Percentiles rank a stretch among this genome's conserved stretches.
Conservation (phyloP, 164 flowering plant species). For the Akebia trifoliata region DNA sequence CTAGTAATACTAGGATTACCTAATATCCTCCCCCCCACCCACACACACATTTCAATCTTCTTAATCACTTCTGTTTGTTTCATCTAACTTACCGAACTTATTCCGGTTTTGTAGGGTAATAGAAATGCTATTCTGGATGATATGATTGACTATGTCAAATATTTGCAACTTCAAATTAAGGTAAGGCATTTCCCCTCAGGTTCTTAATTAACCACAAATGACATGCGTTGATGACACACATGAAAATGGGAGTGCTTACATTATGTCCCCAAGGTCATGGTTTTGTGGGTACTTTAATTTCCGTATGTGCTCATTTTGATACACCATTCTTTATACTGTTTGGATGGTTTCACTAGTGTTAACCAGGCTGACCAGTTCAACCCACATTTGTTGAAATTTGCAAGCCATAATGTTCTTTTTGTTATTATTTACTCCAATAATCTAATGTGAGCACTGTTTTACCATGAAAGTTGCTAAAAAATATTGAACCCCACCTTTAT, state of each 20-base stretch:
- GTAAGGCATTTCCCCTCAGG: conserved; percentile 21
- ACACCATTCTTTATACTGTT: no score
- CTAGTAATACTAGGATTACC: no score
- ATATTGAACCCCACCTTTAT: not conserved
- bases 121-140: conserved; percentile 40
- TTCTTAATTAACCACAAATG: not conserved
- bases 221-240: not conserved
- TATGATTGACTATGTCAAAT: conserved; percentile 45
- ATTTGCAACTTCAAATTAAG: conserved; percentile 58
- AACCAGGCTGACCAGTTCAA: not conserved
- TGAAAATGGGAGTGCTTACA: no score
- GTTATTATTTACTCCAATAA: not conserved
- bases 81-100: no score
- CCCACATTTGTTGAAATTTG: not conserved
- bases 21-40: no score
- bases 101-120: conserved; percentile 31
- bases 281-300: no score
- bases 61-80: no score
- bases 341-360: not conserved
- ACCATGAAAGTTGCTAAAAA: not conserved
- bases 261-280: no score
- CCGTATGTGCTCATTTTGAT: no score
- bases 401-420: not conserved
- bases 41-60: no score
- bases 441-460: not conserved